phyloP scores from a whole-genome alignment of 495 filamentous ascomycete genomes.

The Aspergillus ostianus region DNA sequence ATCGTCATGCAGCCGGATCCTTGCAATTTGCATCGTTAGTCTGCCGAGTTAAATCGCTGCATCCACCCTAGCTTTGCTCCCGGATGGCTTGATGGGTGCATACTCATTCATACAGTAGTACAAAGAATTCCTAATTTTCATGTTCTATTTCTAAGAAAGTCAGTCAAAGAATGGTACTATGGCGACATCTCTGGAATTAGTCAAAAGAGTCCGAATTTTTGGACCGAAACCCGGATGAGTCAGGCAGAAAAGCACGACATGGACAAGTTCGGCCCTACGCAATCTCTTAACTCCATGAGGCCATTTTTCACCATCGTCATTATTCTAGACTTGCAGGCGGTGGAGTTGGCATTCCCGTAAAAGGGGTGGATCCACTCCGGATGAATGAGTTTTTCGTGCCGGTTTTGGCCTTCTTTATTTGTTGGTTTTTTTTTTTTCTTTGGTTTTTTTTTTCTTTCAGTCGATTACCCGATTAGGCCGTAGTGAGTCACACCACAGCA shows the following conservation, averaged over 20 bases:
- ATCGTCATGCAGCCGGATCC: slow-evolving; percentile 3
- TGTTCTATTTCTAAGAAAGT: not conserved
- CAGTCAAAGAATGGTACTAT: too few species aligned
- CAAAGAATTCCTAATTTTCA: not conserved
- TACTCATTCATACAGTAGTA: too few species aligned
- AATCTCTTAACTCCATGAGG: slow-evolving; percentile 18
- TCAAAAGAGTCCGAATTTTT: not conserved
- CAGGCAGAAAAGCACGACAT: not conserved
- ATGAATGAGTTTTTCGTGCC: slow-evolving; percentile 10
- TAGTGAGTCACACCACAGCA: slow-evolving; percentile 30
- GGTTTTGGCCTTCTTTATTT: slow-evolving; percentile 5
- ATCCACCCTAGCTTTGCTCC: not conserved
- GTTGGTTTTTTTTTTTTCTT: not conserved
- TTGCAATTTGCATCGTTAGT: slow-evolving; percentile 3
- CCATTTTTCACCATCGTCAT: slow-evolving; percentile 24
- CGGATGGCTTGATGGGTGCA: not conserved
- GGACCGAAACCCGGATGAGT: not conserved
- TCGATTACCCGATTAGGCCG: slow-evolving; percentile 18
- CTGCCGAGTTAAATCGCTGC: not conserved
- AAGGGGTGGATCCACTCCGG: slow-evolving; percentile 16
- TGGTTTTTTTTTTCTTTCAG: not conserved
- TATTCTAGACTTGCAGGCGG: slow-evolving; percentile 18
- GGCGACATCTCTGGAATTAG: not conserved
- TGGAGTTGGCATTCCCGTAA: slow-evolving; percentile 17
- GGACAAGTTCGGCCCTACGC: slow-evolving; percentile 9